A percentile compares a stretch with the other conserved stretches of the same genome.
These are phyloP conservation scores for Russula virescens DNA, from an alignment of 768 basidiomycete species.

Conservation along the genomic window DNA sequence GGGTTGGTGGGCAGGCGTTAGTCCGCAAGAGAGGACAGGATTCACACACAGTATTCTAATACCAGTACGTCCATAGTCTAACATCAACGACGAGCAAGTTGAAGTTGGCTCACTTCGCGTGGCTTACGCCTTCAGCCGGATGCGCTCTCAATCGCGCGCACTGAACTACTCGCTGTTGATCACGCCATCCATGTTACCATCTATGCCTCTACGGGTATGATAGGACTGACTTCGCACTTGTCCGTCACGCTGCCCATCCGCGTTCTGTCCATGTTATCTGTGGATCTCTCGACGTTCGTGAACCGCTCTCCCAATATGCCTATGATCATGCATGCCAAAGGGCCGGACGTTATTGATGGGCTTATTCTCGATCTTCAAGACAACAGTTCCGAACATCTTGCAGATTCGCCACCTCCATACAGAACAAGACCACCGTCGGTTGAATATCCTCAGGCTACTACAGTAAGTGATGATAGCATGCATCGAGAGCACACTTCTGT, in stretches of 20 bases:
- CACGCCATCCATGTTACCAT: slow-evolving; percentile 65
- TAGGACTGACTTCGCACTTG: slow-evolving; percentile 51
- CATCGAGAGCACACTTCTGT: neutral
- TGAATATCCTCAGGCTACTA: neutral
- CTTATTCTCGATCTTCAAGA: neutral
- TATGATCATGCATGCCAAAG: neutral
- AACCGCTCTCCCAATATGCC: slow-evolving; percentile 12
- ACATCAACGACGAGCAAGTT: neutral
- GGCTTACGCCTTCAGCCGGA: slow-evolving; percentile 45
- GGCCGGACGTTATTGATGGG: neutral
- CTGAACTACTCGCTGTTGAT: slow-evolving; percentile 68
- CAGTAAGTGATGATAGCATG: neutral
- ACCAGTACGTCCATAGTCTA: slow-evolving; percentile 52
- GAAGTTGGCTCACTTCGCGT: neutral
- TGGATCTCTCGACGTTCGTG: slow-evolving; percentile 66
- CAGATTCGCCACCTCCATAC: slow-evolving; percentile 13
- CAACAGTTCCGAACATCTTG: neutral
- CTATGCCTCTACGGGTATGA: slow-evolving; percentile 41
- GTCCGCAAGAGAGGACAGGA: slow-evolving; percentile 49
- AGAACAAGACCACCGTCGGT: slow-evolving; percentile 13
- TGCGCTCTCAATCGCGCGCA: slow-evolving; percentile 60
- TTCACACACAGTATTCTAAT: slow-evolving; percentile 67
- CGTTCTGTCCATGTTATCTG: slow-evolving; percentile 78
- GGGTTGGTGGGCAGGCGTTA: slow-evolving; percentile 88
- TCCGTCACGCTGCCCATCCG: slow-evolving; percentile 67